phyloP scores from a whole-genome alignment of 768 basidiomycete genomes.

The Rhodotorula taiwanensis region DNA sequence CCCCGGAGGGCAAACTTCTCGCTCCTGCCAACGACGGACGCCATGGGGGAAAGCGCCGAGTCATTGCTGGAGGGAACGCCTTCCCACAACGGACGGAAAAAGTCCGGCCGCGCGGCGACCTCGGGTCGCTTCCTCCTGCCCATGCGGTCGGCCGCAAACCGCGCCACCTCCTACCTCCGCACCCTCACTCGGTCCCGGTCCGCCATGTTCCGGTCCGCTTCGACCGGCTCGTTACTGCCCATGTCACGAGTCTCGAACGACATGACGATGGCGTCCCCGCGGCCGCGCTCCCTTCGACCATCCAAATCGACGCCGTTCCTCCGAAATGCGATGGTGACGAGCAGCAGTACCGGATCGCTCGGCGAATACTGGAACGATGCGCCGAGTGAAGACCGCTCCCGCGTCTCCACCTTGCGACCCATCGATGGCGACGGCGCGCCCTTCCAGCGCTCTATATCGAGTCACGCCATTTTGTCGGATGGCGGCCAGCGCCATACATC shows the following conservation, averaged over 20 bases:
- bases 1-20: constrained; percentile 15
- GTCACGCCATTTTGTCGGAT: no score
- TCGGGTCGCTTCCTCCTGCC: constrained; percentile 2
- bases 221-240: constrained; percentile 10
- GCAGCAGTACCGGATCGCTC: not conserved
- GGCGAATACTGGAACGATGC: constrained; percentile 25
- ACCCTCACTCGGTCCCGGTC: not conserved
- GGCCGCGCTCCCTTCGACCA: constrained; percentile 19
- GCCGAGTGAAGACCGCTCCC: constrained; percentile 2
- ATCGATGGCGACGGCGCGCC: not conserved
- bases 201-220: not conserved
- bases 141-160: constrained; percentile 8
- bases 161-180: constrained; percentile 18
- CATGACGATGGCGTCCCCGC: constrained; percentile 1
- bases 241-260: constrained; percentile 1
- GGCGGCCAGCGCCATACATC: not conserved
- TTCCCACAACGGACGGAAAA: not conserved
- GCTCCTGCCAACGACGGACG: constrained; percentile 15
- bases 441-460: not conserved
- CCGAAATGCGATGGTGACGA: not conserved
- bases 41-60: constrained; percentile 1
- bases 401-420: not conserved
- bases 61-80: constrained; percentile 3
- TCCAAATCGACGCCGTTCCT: constrained; percentile 32
- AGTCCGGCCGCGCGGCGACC: not conserved